Percentiles rank a stretch among this genome's conserved stretches.
phyloP scores from a whole-genome alignment of 129 eudicot species.

The Flaveria bidentis region DNA sequence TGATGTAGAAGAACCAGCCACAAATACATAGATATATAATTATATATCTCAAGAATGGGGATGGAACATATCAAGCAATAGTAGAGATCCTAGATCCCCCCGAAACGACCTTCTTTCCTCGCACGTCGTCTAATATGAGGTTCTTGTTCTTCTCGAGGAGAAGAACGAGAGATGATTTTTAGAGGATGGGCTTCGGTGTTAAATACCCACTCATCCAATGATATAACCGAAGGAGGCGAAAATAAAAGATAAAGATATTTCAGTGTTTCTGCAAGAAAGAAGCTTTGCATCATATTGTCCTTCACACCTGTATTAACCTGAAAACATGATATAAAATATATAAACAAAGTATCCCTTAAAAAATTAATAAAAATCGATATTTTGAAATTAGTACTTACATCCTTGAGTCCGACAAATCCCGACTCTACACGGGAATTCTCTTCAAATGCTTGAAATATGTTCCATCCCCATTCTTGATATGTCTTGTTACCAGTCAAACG shows the following conservation, averaged over 20 bases:
- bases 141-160: constrained; percentile 32
- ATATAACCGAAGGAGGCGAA: constrained; percentile 81
- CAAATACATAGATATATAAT: background rate
- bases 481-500: constrained; percentile 97
- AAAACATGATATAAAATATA: constrained; percentile 12
- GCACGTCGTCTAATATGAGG: constrained; percentile 47
- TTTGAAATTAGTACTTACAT: constrained; percentile 58
- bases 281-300: constrained; percentile 99
- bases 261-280: constrained; percentile 95
- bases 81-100: constrained; percentile 31
- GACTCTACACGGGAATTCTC: constrained; percentile 83
- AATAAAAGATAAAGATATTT: constrained; percentile 91
- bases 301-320: constrained; percentile 94
- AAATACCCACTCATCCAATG: constrained; percentile 97
- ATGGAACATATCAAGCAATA: background rate
- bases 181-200: constrained; percentile 99
- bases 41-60: constrained; percentile 2
- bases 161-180: constrained; percentile 59
- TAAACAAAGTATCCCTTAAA: background rate
- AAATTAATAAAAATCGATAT: background rate
- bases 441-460: constrained; percentile 97
- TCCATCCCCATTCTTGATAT: constrained; percentile 99
- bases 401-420: constrained; percentile 98
- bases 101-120: constrained; percentile 89
- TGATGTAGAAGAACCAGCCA: background rate